Evolutionary conservation across 768 basidiomycete species (phyloP).

Genomic region (Termitomyces sp.): DNA sequence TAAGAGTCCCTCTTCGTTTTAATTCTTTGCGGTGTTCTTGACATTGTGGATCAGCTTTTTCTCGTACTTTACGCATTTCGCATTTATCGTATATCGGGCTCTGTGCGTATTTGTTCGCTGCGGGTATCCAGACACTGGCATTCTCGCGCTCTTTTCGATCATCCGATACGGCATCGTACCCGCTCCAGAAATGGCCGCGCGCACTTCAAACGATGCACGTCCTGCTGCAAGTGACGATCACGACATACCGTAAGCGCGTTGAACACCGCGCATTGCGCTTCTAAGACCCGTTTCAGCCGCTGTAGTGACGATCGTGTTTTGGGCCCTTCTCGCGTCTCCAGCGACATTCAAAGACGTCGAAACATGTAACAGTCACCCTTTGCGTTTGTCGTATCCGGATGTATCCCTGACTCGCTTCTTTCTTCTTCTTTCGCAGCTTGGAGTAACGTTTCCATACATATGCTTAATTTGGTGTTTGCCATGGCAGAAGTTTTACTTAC

Average conservation of each 20-base stretch:
- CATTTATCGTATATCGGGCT: constrained; percentile 63
- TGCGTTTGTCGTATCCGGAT: too few species aligned
- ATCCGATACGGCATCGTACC: constrained; percentile 28
- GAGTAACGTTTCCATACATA: too few species aligned
- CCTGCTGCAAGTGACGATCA: constrained; percentile 43
- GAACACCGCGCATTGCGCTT: too few species aligned
- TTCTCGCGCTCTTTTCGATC: constrained; percentile 24
- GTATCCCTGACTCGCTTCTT: too few species aligned
- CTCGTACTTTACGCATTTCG: constrained; percentile 48
- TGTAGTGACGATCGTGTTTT: too few species aligned
- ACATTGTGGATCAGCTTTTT: background rate
- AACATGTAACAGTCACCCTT: too few species aligned
- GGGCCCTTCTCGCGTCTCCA: too few species aligned
- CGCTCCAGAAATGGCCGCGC: constrained; percentile 56
- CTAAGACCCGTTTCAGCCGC: too few species aligned
- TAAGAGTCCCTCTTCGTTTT: constrained; percentile 6
- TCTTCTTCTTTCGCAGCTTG: too few species aligned
- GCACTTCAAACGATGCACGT: constrained; percentile 53
- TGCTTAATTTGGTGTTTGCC: too few species aligned
- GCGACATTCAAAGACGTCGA: too few species aligned
- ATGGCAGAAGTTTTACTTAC: too few species aligned
- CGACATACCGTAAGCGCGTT: constrained; percentile 47
- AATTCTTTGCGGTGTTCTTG: background rate
- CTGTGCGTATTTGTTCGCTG: constrained; percentile 56
- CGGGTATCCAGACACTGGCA: constrained; percentile 45